Evolutionary conservation across 192 early-diverging fungal genomes (phyloP), one percentile per base, ranked within the genome.

Genomic region (Coemansia sp.): DNA sequence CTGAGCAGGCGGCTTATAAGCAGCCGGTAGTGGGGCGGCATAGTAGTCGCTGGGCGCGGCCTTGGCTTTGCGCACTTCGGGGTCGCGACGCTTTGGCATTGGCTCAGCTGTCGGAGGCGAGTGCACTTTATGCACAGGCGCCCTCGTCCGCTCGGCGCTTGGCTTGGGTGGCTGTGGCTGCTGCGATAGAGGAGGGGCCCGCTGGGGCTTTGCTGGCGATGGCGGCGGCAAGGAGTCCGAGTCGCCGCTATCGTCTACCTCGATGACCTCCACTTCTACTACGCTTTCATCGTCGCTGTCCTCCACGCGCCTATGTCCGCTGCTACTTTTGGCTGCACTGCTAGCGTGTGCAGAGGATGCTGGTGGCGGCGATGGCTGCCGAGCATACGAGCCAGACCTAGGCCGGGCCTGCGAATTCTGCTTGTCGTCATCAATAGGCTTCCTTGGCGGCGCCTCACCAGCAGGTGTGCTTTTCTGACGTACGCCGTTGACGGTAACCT

Each of bases 401-500:
- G 53, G 53, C 46, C 21, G 46, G n/a, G 46, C 12, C 14, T 50
- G 26, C 24, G 46, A 50, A 24, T 12, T 22, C 3, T 29, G 53
- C 33, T 54, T 40, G n/a, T 40, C 11, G 32, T 53, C 60, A 1
- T 32, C 50, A n/a, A 53, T 36, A 33, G 53, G 58, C 24, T 67
- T 72, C 46, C 37, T 66, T 10, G 36, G 53, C 58, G 63, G 53
- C 33, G 27, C 33, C 29, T 34, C 56, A 19, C 24, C 19, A 15
- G 34, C 15, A 27, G 58, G 21, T 26, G 17, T 32, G 42, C 44
- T 55, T 19, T 35, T 48, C 60, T 70, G 76, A 8, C 64, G 72
- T 57, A 74, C 64, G 18, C 77, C 77, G 46, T 80, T 80, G 34
- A 80, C 65, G 19, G 57, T 65, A 14, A 80, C 63, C 32, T 80